These are phyloP conservation scores for Morella rubra DNA, from an alignment of 306 rosid genomes.

Conservation along the genomic window DNA sequence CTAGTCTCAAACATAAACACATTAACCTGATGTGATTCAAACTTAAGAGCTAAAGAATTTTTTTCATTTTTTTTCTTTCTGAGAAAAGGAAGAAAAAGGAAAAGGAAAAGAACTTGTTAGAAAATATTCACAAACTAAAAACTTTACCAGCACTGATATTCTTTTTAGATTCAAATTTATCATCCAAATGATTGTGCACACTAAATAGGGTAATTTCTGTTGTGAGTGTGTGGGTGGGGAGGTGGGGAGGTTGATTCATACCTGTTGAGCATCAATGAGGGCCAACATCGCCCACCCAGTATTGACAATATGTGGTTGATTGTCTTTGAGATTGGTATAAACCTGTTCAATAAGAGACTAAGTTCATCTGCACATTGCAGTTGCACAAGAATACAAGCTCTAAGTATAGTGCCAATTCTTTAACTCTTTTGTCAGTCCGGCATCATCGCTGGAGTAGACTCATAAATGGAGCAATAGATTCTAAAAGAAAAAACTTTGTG, in stretches of 20 bases:
- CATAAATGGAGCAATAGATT: not conserved
- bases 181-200: not conserved
- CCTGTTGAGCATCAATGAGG: conserved; percentile 77
- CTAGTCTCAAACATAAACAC: too few relatives aligned
- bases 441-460: not conserved
- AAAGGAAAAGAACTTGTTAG: too few relatives aligned
- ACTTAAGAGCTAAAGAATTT: too few relatives aligned
- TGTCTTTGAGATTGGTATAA: conserved; percentile 63
- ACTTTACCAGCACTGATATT: too few relatives aligned
- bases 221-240: not conserved
- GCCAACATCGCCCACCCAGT: conserved; percentile 84
- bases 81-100: not conserved
- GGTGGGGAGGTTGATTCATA: not conserved
- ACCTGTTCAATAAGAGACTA: conserved; percentile 42
- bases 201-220: not conserved
- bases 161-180: not conserved
- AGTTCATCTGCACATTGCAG: conserved; percentile 7
- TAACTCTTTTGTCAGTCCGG: not conserved
- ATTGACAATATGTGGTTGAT: conserved; percentile 65
- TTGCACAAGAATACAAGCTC: conserved; percentile 12
- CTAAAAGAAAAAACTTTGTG: not conserved
- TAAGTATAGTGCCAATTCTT: not conserved
- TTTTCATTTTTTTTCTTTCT: not conserved
- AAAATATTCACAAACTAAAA: too few relatives aligned
- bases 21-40: too few relatives aligned